Conservation (phyloP, 2,329 filamentous ascomycete genomes). For the Blastomyces emzantsi region DNA sequence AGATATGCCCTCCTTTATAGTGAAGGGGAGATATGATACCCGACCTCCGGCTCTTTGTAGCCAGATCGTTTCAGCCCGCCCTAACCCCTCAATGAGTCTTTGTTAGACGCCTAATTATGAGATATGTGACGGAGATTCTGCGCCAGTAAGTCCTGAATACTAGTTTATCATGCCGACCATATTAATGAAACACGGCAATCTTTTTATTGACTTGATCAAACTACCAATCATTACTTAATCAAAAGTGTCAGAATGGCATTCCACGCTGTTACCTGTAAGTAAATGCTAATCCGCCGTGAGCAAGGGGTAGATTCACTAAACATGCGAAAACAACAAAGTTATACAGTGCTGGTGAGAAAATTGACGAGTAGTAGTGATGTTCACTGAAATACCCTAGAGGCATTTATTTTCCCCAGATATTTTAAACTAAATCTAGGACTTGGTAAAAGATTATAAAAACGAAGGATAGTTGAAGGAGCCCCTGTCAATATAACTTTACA, state of each 20-base stretch:
- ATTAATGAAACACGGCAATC: not conserved
- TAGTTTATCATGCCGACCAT: not conserved
- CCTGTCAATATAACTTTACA: not conserved
- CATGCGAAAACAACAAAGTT: not conserved
- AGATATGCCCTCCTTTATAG: not conserved
- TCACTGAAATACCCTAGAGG: not conserved
- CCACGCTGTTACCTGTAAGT: no score
- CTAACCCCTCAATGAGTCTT: not conserved
- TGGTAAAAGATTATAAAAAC: not conserved
- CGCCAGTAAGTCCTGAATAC: not conserved
- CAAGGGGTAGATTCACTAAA: not conserved
- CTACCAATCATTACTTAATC: no score
- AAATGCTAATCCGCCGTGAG: no score
- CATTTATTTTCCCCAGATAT: not conserved
- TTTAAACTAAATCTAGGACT: not conserved
- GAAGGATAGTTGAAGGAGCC: not conserved
- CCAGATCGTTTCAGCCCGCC: not conserved
- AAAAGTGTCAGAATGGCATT: no score
- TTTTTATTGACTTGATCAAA: not conserved
- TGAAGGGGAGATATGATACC: not conserved
- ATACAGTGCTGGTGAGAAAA: not conserved
- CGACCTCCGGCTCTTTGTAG: not conserved
- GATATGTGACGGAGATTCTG: not conserved
- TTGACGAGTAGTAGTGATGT: not conserved
- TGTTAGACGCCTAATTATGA: not conserved